Percentiles rank a stretch among this genome's conserved stretches.
phyloP scores from a whole-genome alignment of 805 yeast genomes.

The Yamadazyma endophytica region DNA sequence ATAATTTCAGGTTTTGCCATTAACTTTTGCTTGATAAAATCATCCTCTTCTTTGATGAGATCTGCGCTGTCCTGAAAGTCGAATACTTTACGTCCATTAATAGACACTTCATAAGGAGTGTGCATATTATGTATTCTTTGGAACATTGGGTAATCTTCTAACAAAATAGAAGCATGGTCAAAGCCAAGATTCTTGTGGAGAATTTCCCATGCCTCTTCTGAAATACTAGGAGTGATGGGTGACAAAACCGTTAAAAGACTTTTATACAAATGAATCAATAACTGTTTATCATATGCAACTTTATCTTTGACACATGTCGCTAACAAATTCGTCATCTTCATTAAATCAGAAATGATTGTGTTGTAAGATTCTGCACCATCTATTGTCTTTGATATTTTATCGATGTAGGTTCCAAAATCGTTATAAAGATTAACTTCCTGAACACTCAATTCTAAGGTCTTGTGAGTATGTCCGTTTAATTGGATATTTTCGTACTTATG shows the following conservation, averaged over 20 bases:
- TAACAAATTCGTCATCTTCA: constrained; percentile 68
- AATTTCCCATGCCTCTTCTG: constrained; percentile 80
- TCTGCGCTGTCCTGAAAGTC: constrained; percentile 28
- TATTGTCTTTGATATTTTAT: constrained; percentile 56
- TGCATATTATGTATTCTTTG: constrained; percentile 20
- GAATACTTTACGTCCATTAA: too few relatives aligned
- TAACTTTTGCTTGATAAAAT: constrained; percentile 32
- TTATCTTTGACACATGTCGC: constrained; percentile 29
- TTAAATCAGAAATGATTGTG: constrained; percentile 83
- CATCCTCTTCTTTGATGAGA: constrained; percentile 31
- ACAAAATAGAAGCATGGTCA: constrained; percentile 48
- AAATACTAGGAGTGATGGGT: constrained; percentile 77
- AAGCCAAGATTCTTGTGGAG: constrained; percentile 13
- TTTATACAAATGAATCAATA: constrained; percentile 47
- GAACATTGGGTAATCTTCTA: constrained; percentile 61
- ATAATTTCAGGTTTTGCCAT: constrained; percentile 30
- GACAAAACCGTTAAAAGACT: constrained; percentile 61
- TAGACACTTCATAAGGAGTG: too few relatives aligned
- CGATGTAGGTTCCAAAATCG: constrained; percentile 44
- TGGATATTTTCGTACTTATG: constrained; percentile 11
- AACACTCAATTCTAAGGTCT: constrained; percentile 24
- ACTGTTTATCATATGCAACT: constrained; percentile 24
- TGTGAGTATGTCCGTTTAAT: constrained; percentile 15
- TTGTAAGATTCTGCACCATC: constrained; percentile 61
- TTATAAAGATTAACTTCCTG: constrained; percentile 58